These are phyloP conservation scores for Alternaria longipes DNA, from an alignment of 2,329 filamentous ascomycete genomes.

Conservation along the genomic window DNA sequence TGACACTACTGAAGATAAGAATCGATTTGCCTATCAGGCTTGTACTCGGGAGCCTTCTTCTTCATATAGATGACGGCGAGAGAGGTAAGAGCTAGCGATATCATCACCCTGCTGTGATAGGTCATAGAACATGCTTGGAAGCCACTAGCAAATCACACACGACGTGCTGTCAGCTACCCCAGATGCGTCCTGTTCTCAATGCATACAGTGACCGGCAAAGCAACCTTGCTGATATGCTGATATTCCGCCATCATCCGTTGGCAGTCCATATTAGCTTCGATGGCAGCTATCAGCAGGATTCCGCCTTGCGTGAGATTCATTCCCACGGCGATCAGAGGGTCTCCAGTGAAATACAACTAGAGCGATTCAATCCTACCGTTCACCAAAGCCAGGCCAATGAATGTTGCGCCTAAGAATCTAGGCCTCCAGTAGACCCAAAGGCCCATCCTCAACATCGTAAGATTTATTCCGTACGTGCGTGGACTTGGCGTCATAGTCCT, in stretches of 20 bases:
- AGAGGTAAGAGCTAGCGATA: background rate
- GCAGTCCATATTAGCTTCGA: background rate
- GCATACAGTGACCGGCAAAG: background rate
- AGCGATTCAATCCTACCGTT: no score
- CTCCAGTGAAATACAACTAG: no score
- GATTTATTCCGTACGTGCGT: background rate
- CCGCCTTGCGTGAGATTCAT: background rate
- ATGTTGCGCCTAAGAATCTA: no score
- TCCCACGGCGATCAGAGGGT: background rate
- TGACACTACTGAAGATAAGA: background rate
- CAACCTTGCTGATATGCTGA: background rate
- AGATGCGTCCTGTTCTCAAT: background rate
- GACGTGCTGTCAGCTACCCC: background rate
- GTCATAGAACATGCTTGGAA: background rate
- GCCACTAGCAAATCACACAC: background rate
- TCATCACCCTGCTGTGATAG: background rate
- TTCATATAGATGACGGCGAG: background rate
- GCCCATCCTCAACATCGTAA: background rate
- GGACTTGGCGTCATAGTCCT: background rate
- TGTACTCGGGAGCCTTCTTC: background rate
- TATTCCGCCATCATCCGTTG: background rate
- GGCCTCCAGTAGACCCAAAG: no score
- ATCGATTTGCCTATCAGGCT: background rate
- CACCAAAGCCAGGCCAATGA: no score
- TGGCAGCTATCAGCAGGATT: background rate